These are phyloP conservation scores for Mycena filopes DNA, from an alignment of 768 basidiomycete genomes.

Conservation along the genomic window DNA sequence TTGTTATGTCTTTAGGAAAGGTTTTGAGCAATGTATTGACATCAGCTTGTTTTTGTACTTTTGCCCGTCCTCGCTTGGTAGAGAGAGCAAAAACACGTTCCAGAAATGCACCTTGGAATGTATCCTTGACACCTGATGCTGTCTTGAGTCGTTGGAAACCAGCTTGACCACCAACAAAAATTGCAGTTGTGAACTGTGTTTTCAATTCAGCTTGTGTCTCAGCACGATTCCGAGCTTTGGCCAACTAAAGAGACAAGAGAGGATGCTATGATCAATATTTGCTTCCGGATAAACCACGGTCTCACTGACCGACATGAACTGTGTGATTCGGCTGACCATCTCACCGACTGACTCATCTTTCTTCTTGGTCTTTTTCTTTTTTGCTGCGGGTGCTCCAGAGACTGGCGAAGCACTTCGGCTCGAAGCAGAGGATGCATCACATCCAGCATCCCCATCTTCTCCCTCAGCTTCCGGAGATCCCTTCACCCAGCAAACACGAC, in stretches of 20 bases:
- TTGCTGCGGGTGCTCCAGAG: background rate
- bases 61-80: background rate
- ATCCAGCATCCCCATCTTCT: constrained; percentile 7
- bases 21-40: background rate
- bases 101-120: background rate
- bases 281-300: no score
- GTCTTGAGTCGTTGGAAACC: background rate
- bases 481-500: constrained; percentile 51
- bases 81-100: background rate
- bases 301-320: constrained; percentile 33
- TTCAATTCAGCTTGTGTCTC: constrained; percentile 33
- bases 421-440: background rate
- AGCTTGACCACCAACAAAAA: background rate
- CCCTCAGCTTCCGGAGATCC: constrained; percentile 27
- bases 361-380: constrained; percentile 19
- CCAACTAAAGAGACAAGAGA: constrained; percentile 30
- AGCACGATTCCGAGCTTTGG: constrained; percentile 19
- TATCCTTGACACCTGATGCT: background rate
- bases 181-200: background rate
- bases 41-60: background rate
- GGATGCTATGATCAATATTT: no score
- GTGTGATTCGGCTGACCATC: constrained; percentile 34
- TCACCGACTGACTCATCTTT: constrained; percentile 21
- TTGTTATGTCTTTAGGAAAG: background rate
- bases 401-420: background rate